Conservation (phyloP, 768 basidiomycete species). For the Lepiota venenata region DNA sequence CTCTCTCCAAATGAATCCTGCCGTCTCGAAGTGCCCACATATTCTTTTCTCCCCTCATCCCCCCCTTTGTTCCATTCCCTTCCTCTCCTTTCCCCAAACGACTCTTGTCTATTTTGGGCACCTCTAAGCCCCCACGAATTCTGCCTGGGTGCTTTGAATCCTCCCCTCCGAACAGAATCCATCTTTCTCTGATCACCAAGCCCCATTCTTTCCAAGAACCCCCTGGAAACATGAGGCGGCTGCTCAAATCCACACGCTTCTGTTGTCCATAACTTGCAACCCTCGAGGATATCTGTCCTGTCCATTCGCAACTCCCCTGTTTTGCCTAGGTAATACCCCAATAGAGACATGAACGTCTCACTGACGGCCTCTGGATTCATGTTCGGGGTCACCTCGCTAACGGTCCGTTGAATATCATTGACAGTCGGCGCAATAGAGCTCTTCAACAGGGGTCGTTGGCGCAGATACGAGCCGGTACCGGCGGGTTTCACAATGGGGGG, state of each 20-base stretch:
- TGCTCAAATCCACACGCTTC: constrained; percentile 18
- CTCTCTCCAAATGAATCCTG: not conserved
- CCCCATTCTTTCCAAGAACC: constrained; percentile 16
- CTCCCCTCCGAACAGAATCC: constrained; percentile 5
- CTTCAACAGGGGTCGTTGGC: not conserved
- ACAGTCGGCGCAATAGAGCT: constrained; percentile 16
- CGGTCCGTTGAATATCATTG: constrained; percentile 24
- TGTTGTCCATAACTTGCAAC: constrained; percentile 17
- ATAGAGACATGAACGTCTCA: constrained; percentile 17
- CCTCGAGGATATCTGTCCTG: constrained; percentile 11
- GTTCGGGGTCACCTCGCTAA: constrained; percentile 27
- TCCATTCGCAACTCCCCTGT: constrained; percentile 12
- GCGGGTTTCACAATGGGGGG: not conserved
- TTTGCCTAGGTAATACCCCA: constrained; percentile 25
- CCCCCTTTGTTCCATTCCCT: not conserved
- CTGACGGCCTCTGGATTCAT: constrained; percentile 50
- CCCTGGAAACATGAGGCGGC: constrained; percentile 12
- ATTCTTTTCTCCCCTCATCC: not conserved
- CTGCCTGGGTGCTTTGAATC: constrained; percentile 13
- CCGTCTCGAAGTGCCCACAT: constrained; percentile 1
- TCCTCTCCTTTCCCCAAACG: not conserved
- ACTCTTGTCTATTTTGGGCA: not conserved
- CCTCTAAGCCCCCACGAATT: not conserved
- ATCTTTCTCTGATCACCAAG: constrained; percentile 4
- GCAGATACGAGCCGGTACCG: not conserved